These are phyloP conservation scores for Xylariaceae sp. DNA, from an alignment of 2,329 filamentous ascomycete species.

Conservation along the genomic window DNA sequence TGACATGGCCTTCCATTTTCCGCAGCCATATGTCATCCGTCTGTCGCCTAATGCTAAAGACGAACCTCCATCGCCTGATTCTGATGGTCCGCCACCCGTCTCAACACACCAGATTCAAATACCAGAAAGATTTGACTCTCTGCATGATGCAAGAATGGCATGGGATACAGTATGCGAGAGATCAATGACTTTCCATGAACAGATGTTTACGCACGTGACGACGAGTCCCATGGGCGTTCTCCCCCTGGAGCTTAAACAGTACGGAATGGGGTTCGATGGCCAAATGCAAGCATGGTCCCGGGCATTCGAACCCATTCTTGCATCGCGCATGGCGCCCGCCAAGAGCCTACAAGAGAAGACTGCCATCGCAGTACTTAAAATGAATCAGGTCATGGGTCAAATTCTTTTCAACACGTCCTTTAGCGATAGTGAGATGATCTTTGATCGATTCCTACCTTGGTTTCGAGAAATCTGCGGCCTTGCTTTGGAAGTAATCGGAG, in stretches of 20 bases:
- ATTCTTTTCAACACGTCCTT: constrained; percentile 61
- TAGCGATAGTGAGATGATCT: constrained; percentile 55
- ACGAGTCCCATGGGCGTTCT: constrained; percentile 53
- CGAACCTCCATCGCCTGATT: constrained; percentile 40
- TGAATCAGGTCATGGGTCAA: constrained; percentile 58
- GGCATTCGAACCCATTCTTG: constrained; percentile 56
- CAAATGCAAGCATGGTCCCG: constrained; percentile 54
- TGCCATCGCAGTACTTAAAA: constrained; percentile 60
- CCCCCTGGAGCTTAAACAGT: constrained; percentile 46
- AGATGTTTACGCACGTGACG: constrained; percentile 45
- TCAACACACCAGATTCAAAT: constrained; percentile 38
- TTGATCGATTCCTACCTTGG: constrained; percentile 51
- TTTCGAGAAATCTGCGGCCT: constrained; percentile 57
- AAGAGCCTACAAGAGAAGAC: constrained; percentile 56
- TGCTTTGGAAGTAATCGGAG: constrained; percentile 58
- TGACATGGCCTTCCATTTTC: constrained; percentile 67
- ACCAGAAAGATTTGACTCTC: constrained; percentile 45
- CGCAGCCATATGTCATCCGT: constrained; percentile 58
- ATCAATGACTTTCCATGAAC: constrained; percentile 58
- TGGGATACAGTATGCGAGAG: constrained; percentile 57
- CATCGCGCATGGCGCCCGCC: constrained; percentile 45
- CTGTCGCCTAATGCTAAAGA: constrained; percentile 40
- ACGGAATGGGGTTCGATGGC: constrained; percentile 46
- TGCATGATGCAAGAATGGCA: constrained; percentile 54
- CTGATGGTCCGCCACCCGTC: constrained; percentile 43